Base-by-base conservation (phyloP, 2,329 filamentous ascomycete genomes). In the Cercospora sp. region DNA sequence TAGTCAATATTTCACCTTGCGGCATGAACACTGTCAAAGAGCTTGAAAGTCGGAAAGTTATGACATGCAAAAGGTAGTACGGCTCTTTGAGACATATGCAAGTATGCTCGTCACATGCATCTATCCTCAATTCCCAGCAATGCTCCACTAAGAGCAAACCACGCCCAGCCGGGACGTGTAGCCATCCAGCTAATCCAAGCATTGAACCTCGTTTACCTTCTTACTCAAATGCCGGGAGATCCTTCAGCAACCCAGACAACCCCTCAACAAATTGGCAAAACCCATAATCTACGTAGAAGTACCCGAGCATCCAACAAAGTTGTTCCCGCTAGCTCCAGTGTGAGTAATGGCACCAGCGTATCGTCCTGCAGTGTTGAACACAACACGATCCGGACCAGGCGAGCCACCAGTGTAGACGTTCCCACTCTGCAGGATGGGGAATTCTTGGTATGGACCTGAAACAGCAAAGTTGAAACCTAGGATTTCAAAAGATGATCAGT, bases 281-380 rank as follows among this genome's bases (percentile, higher is more conserved):
- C 33, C 33, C 10, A 16, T 10, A 10, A 39, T 68, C 68, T 76
- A 79, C 9, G 16, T n/a, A 7, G 67, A 74, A 57, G 78, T 80
- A 31, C 81, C 80, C 51, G 76, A 76, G 77, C 89, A 91, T n/a
- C 82, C 85, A 65, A 91, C 87, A 79, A 92, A 92, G 79, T 85
- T 82, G 77, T 91, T 88, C 7, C 88, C 88, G 61, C 84, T 87
- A 18, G 90, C 89, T 30, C 90, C 90, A 23, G 87, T 90, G 75
- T 92, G 90, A 0, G 90, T 92, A 70, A 92, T 90, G 30, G 85
- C 81, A 42, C 88, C 89, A 13, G 88, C 89, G 55, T 86, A 83
- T 66, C 84, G 67, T 72, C 89, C 86, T 16, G 79, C 69, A 0
- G 75, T 81, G 75, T 87, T 89, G 80, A 91, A 87, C 33, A 90